Evolutionary conservation across 2,329 filamentous ascomycete species (phyloP), one percentile per base, ranked within the genome.

Genomic region (Exophiala phaeomuriformis): DNA sequence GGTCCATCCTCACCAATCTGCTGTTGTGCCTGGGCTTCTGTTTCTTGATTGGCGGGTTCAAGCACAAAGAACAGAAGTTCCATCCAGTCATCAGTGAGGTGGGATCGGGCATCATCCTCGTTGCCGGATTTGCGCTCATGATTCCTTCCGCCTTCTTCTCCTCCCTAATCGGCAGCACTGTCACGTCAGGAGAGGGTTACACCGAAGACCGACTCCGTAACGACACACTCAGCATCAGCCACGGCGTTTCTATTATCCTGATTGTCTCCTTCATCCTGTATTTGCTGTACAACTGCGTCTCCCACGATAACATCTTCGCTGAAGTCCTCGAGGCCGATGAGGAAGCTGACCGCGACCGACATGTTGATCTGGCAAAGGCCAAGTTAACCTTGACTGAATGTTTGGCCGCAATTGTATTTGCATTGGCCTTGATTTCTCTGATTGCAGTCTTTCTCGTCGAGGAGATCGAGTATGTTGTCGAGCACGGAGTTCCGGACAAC

Each of bases 1-100:
- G 89, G 35, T 91, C 87, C 0, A 86, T 94, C 42, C 69, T 95
- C 33, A 88, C 89, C 8, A 94, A 89, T 32, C 79, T 93, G 71
- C 71, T 94, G 42, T 75, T 94, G 1, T 94, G 88, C 62, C 71
- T 94, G 29, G 89, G 89, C 0, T 65, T 84, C 49, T 93, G 88
- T 67, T 94, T 95, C 73, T 81, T 91, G 57, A 78, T 83, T 27
- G 87, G 87, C 39, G 88, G 89, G 5, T 60, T 91, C 35, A 74
- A 76, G 50, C 80, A 83, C 32, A 76, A 86, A 4, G 80, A 86
- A 60, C 80, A 89, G 61, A 75, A 74, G 10, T 93, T 94, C 65
- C 84, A 86, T 64, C 80, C 85, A 53, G 83, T 83, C 3, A 79
- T 94, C 52, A 86, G 83, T 60, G 89, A 95, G 69, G 85, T 86